These are phyloP conservation scores for Fusarium neocosmosporiellum DNA, from an alignment of 2,329 filamentous ascomycete species.

Conservation along the genomic window DNA sequence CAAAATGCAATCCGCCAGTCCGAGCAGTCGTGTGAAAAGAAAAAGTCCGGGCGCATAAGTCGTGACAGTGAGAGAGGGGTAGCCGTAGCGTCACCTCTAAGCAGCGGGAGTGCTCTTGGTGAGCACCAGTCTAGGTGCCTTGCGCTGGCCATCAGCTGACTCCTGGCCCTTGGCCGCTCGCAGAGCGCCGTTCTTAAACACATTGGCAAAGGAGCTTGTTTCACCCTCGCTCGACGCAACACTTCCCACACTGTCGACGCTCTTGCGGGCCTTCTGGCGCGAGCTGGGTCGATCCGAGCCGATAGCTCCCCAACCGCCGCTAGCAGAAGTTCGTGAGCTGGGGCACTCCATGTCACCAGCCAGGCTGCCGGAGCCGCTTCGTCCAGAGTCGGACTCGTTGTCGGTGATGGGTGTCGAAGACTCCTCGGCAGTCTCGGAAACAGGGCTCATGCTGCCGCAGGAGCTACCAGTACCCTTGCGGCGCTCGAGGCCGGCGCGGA, in stretches of 20 bases:
- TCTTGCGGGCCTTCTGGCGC: slow-evolving; percentile 72
- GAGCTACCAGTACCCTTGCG: slow-evolving; percentile 80
- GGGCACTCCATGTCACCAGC: slow-evolving; percentile 77
- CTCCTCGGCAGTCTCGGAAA: slow-evolving; percentile 81
- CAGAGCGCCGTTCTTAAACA: slow-evolving; percentile 70
- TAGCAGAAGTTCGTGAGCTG: slow-evolving; percentile 81
- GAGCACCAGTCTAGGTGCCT: slow-evolving; percentile 86
- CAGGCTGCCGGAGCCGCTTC: slow-evolving; percentile 82
- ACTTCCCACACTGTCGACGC: slow-evolving; percentile 73
- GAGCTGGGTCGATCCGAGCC: slow-evolving; percentile 85
- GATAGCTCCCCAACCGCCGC: slow-evolving; percentile 80
- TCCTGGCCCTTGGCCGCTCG: slow-evolving; percentile 65
- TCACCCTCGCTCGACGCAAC: slow-evolving; percentile 61
- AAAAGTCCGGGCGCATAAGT: slow-evolving; percentile 53
- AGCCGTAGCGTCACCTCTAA: slow-evolving; percentile 40
- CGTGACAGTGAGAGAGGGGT: slow-evolving; percentile 44
- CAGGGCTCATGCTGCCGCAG: slow-evolving; percentile 85
- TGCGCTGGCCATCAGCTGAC: slow-evolving; percentile 73
- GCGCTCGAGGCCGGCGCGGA: slow-evolving; percentile 88
- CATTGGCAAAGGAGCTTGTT: slow-evolving; percentile 72
- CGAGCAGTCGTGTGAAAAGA: slow-evolving; percentile 52
- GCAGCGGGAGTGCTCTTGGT: slow-evolving; percentile 64
- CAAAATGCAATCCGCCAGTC: slow-evolving; percentile 49
- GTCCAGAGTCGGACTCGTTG: slow-evolving; percentile 78
- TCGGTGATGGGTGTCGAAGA: slow-evolving; percentile 76